Evolutionary conservation across 148 eudicot genomes (phyloP).

Genomic region (Vaccinium myrtillus): DNA sequence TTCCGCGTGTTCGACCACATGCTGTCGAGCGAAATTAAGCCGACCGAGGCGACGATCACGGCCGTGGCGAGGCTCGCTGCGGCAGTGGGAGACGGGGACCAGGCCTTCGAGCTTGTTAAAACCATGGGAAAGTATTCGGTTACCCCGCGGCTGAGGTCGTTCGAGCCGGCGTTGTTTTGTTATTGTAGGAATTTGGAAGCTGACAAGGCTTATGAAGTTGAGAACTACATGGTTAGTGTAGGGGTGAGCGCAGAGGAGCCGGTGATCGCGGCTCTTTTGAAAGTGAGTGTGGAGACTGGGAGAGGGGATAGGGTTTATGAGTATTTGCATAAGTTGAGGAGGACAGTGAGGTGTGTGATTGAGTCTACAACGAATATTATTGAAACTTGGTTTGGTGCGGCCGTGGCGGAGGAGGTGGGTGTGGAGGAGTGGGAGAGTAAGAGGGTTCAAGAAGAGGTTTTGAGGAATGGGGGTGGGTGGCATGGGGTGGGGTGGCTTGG

Average conservation of each 20-base stretch:
- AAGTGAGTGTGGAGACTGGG: conserved; percentile 58
- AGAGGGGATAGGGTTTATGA: conserved; percentile 68
- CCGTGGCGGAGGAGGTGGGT: conserved; percentile 47
- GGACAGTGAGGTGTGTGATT: conserved; percentile 46
- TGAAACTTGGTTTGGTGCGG: conserved; percentile 68
- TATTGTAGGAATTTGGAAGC: conserved; percentile 51
- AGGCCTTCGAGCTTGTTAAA: conserved; percentile 60
- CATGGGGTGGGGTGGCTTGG: conserved; percentile 95
- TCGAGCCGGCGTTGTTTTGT: conserved; percentile 60
- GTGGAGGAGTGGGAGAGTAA: conserved; percentile 44
- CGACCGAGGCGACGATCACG: conserved; percentile 84
- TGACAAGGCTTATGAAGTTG: conserved; percentile 69
- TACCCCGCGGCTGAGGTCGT: conserved; percentile 67
- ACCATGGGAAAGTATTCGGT: conserved; percentile 29
- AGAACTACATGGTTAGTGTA: conserved; percentile 48
- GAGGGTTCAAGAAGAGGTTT: conserved; percentile 47
- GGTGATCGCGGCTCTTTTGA: conserved; percentile 62
- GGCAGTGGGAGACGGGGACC: conserved; percentile 57
- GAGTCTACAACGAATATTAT: conserved; percentile 46
- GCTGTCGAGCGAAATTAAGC: conserved; percentile 40
- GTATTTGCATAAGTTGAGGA: conserved; percentile 83
- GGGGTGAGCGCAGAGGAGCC: conserved; percentile 61
- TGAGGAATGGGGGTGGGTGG: conserved; percentile 90
- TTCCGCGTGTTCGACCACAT: conserved; percentile 51
- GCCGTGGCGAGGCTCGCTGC: conserved; percentile 65